Evolutionary conservation across 768 basidiomycete species (phyloP).

Genomic region (Hygrophorus pudorinus): DNA sequence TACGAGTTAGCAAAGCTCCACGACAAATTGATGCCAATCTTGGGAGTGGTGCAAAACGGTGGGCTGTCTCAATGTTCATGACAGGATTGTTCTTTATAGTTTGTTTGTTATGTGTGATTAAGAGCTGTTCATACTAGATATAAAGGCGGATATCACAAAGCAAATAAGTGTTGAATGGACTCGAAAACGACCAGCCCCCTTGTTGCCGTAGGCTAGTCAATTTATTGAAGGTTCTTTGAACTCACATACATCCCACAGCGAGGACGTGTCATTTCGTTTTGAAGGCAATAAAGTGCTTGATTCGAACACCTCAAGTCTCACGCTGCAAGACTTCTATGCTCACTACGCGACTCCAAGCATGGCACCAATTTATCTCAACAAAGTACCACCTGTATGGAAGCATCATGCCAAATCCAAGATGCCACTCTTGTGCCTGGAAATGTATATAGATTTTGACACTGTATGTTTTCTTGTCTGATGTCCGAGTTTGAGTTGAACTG

Average conservation of each 20-base stretch:
- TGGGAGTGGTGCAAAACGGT: not conserved
- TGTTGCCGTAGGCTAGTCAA: not conserved
- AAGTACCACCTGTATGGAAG: not conserved
- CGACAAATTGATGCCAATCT: not conserved
- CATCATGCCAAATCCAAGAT: not conserved
- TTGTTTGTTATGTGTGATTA: not conserved
- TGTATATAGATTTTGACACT: not conserved
- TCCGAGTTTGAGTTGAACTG: too few species aligned
- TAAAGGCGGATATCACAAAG: not conserved
- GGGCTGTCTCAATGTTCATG: slow-evolving; percentile 1
- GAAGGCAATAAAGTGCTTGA: not conserved
- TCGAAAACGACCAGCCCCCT: not conserved
- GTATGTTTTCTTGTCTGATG: not conserved
- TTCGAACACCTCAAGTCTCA: not conserved
- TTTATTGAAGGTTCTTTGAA: not conserved
- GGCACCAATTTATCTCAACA: not conserved
- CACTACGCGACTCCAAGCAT: not conserved
- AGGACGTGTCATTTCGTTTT: not conserved
- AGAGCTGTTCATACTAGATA: not conserved
- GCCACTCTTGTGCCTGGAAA: not conserved
- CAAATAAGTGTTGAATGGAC: not conserved
- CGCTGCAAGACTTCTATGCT: not conserved
- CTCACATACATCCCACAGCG: not conserved
- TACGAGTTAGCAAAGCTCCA: not conserved
- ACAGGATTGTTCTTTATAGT: not conserved